Evolutionary conservation across 495 filamentous ascomycete species (phyloP), one percentile per base, ranked within the genome.

Genomic region (Aspergillus ostianus): DNA sequence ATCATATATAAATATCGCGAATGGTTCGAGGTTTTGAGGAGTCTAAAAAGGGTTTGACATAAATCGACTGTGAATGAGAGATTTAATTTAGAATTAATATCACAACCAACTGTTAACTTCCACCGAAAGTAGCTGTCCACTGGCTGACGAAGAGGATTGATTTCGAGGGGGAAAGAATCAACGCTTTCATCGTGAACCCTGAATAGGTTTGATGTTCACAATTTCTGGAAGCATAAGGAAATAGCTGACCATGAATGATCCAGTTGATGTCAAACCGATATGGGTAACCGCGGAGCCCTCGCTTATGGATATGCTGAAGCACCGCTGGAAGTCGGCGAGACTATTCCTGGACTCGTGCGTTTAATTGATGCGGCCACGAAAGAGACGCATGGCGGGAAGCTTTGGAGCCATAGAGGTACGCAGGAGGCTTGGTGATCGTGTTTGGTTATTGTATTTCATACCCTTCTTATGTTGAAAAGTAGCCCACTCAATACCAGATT

Each of bases 221-320:
- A 36, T 15, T 15, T 50, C 12, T 51, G 20, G 17, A 18, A 29
- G 9, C 5, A 15, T 53, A 49, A 3, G 20, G 29, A 23, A 12
- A 62, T 70, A 62, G 67, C 70, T 36, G 63, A 67, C 12, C 15
- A n/a, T 59, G 4, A 26, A 2, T 2, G 23, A 50, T 52, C 47
- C 26, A 77, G 76, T n/a, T 81, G 70, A 59, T 71, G 71, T 10
- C 72, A 74, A 47, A 84, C 79, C 4, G 78, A 81, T 0, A 59
- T 81, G 58, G 79, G 79, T 12, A 79, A 81, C 56, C 36, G 57
- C 5, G 77, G 64, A 0, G 80, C 79, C 17, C 27, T 59, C 13
- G 44, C 15, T 1, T 65, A 74, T 21, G 78, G 79, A 0, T 17
- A 74, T 3, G 70, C 72, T 19, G 53, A 75, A 47, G 77, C 77